Conservation (phyloP, 2,329 filamentous ascomycete genomes). For the Colletotrichum musicola region DNA sequence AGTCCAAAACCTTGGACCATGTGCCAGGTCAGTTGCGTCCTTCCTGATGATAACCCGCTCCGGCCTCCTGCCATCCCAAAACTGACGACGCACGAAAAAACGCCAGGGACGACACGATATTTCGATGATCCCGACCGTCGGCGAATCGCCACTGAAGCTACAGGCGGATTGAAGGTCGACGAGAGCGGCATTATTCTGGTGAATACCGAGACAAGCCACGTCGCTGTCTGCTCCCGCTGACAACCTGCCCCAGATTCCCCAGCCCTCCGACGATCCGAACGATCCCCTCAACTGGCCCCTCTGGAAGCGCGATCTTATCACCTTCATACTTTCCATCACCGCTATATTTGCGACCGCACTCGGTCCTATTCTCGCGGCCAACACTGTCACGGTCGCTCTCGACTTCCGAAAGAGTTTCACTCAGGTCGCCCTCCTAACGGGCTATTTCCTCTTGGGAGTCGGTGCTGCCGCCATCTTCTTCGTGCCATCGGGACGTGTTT, state of each 20-base stretch:
- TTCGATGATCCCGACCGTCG: constrained; percentile 69
- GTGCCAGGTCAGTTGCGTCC: constrained; percentile 74
- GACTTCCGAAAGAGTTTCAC: constrained; percentile 76
- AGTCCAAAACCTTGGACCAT: constrained; percentile 73
- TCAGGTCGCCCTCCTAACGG: constrained; percentile 84
- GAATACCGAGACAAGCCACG: constrained; percentile 38
- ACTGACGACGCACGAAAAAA: constrained; percentile 9
- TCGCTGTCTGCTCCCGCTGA: constrained; percentile 2
- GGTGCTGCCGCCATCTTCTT: constrained; percentile 86
- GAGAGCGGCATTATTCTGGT: constrained; percentile 83
- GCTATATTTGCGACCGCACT: constrained; percentile 88
- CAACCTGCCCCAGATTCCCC: constrained; percentile 66
- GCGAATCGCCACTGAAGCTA: constrained; percentile 55
- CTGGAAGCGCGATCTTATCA: constrained; percentile 86
- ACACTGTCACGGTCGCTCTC: constrained; percentile 82
- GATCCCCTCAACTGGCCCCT: constrained; percentile 90
- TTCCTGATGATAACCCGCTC: constrained; percentile 7
- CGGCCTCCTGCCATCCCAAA: constrained; percentile 24
- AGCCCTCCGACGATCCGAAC: constrained; percentile 91
- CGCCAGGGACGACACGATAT: constrained; percentile 71
- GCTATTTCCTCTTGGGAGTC: constrained; percentile 87
- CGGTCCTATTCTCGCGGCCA: constrained; percentile 88
- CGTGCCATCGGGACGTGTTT: constrained; percentile 88
- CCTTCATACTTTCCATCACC: constrained; percentile 80
- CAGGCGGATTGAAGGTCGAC: constrained; percentile 77